Conservation (phyloP, 495 filamentous ascomycete species). For the Amphirosellinia nigrospora region DNA sequence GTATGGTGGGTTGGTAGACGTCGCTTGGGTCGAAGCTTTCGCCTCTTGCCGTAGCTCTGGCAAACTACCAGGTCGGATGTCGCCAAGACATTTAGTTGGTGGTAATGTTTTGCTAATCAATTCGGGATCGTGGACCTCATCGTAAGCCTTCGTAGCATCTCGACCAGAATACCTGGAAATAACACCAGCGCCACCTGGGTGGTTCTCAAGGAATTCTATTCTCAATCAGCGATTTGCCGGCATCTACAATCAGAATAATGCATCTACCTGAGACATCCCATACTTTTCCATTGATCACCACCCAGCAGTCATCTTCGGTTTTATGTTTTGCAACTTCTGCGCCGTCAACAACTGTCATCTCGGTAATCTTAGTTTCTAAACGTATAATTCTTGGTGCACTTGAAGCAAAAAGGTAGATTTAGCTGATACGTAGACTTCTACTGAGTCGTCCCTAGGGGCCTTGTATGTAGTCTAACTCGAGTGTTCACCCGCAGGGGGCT, state of each 20-base stretch:
- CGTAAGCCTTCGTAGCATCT: constrained; percentile 11
- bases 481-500: not conserved
- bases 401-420: not conserved
- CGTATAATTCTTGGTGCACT: too few species aligned
- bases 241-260: not conserved
- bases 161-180: not conserved
- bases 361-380: too few species aligned
- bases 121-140: not conserved
- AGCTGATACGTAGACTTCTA: not conserved
- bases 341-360: not conserved
- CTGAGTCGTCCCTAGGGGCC: not conserved
- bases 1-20: constrained; percentile 38
- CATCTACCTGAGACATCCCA: constrained; percentile 11
- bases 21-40: not conserved
- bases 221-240: not conserved
- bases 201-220: not conserved
- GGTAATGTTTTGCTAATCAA: not conserved
- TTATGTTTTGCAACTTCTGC: constrained; percentile 11
- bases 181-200: not conserved
- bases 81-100: not conserved
- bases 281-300: not conserved
- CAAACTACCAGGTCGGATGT: not conserved
- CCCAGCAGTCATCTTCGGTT: constrained; percentile 3
- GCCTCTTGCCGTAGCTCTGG: not conserved
- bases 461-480: not conserved